Evolutionary conservation across 495 filamentous ascomycete genomes (phyloP).

Genomic region (Neurospora hispaniola): DNA sequence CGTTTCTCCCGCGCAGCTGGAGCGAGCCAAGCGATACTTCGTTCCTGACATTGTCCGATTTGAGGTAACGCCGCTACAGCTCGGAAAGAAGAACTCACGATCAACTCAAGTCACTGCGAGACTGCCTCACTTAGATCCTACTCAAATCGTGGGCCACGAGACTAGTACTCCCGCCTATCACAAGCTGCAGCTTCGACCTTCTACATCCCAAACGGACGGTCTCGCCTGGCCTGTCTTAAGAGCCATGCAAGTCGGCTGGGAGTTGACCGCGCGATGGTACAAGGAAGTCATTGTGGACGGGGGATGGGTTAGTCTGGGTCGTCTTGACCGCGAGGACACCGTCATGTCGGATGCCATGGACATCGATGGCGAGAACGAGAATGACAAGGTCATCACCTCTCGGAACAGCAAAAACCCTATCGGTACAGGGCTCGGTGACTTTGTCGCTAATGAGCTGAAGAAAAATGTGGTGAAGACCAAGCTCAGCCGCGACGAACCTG

Average conservation of each 20-base stretch:
- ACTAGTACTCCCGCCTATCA: neutral
- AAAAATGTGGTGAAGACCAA: neutral
- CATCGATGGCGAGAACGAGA: neutral
- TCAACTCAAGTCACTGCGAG: neutral
- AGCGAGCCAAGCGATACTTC: neutral
- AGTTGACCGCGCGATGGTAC: neutral
- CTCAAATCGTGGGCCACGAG: neutral
- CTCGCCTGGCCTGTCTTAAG: neutral
- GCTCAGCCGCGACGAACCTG: neutral
- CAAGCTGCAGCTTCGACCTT: neutral
- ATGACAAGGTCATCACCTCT: neutral
- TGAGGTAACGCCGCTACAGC: neutral
- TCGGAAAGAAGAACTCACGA: neutral
- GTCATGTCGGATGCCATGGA: neutral
- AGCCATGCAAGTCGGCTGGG: neutral
- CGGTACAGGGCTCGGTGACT: neutral
- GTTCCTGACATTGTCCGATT: neutral
- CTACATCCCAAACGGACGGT: neutral
- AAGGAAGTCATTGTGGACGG: neutral
- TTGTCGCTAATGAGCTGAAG: neutral
- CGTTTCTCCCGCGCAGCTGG: neutral
- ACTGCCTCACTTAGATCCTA: neutral
- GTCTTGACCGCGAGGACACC: neutral
- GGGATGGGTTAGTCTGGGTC: neutral
- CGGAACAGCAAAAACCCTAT: neutral